Evolutionary conservation across 2,329 filamentous ascomycete genomes (phyloP).

Genomic region (Pseudogymnoascus sp.): DNA sequence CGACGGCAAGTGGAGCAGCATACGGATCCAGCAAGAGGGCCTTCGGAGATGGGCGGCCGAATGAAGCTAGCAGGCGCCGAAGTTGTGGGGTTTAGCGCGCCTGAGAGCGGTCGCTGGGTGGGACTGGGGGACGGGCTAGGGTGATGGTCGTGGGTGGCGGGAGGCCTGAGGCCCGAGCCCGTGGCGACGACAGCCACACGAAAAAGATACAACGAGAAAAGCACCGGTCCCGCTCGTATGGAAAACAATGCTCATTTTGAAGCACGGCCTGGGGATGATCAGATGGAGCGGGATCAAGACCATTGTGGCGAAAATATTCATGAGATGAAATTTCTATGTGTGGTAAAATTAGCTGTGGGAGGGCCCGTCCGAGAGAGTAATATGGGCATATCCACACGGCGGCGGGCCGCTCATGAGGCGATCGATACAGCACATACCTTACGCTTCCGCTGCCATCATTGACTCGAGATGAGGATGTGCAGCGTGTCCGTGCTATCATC

Average conservation of each 20-base stretch:
- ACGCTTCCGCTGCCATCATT: not conserved
- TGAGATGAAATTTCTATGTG: not conserved
- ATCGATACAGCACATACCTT: constrained; percentile 4
- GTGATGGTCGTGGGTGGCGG: not conserved
- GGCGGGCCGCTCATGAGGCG: constrained; percentile 3
- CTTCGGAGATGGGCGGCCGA: constrained; percentile 4
- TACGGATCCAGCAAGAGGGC: not conserved
- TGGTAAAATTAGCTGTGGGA: constrained; percentile 5
- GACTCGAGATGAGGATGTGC: constrained; percentile 4
- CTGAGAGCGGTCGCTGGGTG: not conserved
- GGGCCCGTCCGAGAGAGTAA: not conserved
- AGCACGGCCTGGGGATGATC: not conserved
- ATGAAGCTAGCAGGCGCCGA: constrained; percentile 5
- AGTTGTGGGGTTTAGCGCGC: constrained; percentile 7
- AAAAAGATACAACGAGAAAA: constrained; percentile 7
- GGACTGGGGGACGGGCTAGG: not conserved
- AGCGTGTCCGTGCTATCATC: constrained; percentile 6
- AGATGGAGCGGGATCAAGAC: not conserved
- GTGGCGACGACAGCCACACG: not conserved
- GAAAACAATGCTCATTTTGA: not conserved
- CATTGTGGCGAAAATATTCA: not conserved
- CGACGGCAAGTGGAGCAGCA: not conserved
- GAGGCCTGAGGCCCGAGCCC: constrained; percentile 1
- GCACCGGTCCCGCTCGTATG: not conserved
- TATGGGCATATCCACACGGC: constrained; percentile 7